Evolutionary conservation across 805 yeast species (phyloP), one percentile per base, ranked within the genome.

Genomic region (Vanderwaltozyma tropicalis): DNA sequence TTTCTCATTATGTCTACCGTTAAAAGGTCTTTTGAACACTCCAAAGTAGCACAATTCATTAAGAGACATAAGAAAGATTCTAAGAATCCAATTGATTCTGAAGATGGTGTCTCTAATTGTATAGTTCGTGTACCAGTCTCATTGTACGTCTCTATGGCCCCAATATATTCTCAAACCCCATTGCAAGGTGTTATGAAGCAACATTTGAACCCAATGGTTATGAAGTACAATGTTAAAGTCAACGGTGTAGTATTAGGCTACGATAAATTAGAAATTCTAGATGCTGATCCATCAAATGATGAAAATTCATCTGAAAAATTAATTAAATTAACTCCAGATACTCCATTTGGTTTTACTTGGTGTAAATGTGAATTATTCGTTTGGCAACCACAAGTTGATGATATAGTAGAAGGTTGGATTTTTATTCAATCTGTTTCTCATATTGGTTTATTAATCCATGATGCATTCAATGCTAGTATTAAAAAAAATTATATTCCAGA

Each of bases 351-450:
- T 21, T 92, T 82, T 59, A 55, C 82, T 37, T 92, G 98, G 97
- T 70, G 85, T 32, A 64, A 75, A 4, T 94, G 81, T 8, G 92
- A 86, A 38, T 68, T 92, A 34, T 68, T 86, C 39, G 74, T 87
- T 34, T 92, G 98, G 97, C 76, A 72, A 50, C 98, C 99, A 4
- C 75, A 75, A 49, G 67, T 76, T n/a, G 96, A 94, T 4, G 96
- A 92, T 54, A 63, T 70, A 1, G 63, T 92, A 15, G 94, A 88
- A 59, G 98, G 98, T 11, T 72, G 78, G 67, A 72, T 81, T 38
- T 86, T 85, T 64, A 78, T 89, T 74, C 96, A 89, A 65, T 80
- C 95, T 3, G 95, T 94, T 14, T 80, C 95, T 7, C 98, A 92
- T 57, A 81, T 92, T 50, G 97, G 96, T 42, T 67, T 92, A 43